Evolutionary conservation across 1,139 yeast genomes (phyloP), one percentile per base, ranked within the genome.

Genomic region (Geotrichum australiense): DNA sequence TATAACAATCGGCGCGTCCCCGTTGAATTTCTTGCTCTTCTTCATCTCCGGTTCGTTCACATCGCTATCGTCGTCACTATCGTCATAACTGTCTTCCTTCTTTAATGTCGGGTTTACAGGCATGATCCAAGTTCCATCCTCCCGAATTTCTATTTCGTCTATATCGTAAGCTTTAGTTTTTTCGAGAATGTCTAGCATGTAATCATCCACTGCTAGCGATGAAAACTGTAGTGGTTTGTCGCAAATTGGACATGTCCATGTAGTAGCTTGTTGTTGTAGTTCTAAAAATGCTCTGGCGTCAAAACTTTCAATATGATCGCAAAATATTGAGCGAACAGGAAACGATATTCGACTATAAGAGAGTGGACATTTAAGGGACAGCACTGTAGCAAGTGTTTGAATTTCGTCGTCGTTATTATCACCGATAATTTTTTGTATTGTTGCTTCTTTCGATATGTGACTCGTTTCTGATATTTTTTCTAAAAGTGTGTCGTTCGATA

Each of bases 1-100:
- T 8, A 39, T 34, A 3, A 39, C 35, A 5, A 22, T 22, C 5
- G 35, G 35, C 14, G 70, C 82, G 44, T 82, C 93, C 91, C 93
- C 7, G 7, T 23, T 10, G 11, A 19, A 19, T 31, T 20, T 20
- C 6, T 15, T 7, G 22, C 31, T 35, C 14, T 15, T 19, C 12
- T 29, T 24, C 12, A 27, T 20, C 11, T 21, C n/a, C n/a, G n/a
- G n/a, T n/a, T n/a, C 22, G 21, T 0, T 91, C 91, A n/a, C 76
- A 14, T 18, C 39, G 16, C 42, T 45, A 4, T 44, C 38, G 11
- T 35, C 40, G 11, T 47, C 55, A 19, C 5, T 18, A 10, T 21
- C 18, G 19, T 35, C 38, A 11, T 35, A 23, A 8, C 37, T 46
- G 19, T 41, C 47, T 15, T 43, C 47, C 23, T 42, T 34, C 15